phyloP scores from a whole-genome alignment of 164 flowering plant species.

The Magnolia officinalis region DNA sequence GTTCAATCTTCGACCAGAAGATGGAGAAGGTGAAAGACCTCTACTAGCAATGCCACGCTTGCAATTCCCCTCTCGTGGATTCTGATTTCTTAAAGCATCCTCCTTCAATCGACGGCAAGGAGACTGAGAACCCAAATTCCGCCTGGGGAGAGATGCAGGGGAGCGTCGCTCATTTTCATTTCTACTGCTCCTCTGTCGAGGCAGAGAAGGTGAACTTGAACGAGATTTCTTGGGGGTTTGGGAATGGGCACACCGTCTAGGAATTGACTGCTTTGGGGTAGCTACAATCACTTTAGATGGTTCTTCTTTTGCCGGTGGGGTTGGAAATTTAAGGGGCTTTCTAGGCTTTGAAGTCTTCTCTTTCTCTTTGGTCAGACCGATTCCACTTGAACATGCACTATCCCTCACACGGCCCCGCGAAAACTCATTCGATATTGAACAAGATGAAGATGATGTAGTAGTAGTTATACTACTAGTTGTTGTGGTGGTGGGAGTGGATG shows the following conservation, averaged over 20 bases:
- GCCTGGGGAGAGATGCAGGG: not conserved
- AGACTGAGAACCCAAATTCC: not conserved
- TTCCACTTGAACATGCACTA: slow-evolving; percentile 42
- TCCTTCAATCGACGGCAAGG: too few relatives aligned
- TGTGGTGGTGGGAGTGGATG: not conserved
- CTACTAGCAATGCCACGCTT: too few relatives aligned
- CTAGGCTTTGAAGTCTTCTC: slow-evolving; percentile 15
- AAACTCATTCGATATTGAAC: slow-evolving; percentile 57
- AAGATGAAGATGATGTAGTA: slow-evolving; percentile 17
- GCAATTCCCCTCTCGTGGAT: too few relatives aligned
- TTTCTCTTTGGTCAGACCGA: slow-evolving; percentile 6
- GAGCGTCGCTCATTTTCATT: not conserved
- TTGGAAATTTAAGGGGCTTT: not conserved
- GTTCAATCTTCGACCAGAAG: not conserved
- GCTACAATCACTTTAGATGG: slow-evolving; percentile 2
- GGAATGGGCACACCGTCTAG: slow-evolving; percentile 7
- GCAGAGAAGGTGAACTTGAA: not conserved
- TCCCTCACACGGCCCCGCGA: slow-evolving; percentile 47
- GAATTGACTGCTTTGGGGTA: slow-evolving; percentile 4
- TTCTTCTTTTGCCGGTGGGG: not conserved
- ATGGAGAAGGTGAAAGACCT: too few relatives aligned
- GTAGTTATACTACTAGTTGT: slow-evolving; percentile 11
- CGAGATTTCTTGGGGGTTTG: slow-evolving; percentile 27
- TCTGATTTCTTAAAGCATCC: too few relatives aligned
- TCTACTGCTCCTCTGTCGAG: not conserved